phyloP scores from a whole-genome alignment of 1,139 yeast species.

The Zygosaccharomyces pseudobailii region DNA sequence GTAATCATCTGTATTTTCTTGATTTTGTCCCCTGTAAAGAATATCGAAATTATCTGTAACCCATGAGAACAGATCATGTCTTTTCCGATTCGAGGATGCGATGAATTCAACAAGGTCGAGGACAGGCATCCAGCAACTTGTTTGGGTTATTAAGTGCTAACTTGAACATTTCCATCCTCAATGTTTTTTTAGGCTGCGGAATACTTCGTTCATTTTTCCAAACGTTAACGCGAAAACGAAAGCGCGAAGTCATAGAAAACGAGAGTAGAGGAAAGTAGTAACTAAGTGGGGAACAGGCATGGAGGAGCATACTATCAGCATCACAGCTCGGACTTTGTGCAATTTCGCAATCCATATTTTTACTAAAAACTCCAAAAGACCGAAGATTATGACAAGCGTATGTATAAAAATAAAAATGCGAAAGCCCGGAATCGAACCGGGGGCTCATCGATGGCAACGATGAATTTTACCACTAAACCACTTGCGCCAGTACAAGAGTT shows the following conservation, averaged over 20 bases:
- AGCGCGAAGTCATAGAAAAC: not conserved
- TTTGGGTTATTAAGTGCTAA: not conserved
- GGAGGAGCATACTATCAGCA: no score
- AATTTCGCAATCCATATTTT: no score
- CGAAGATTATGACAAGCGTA: no score
- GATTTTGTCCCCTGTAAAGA: conserved; percentile 6
- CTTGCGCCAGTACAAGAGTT: not conserved
- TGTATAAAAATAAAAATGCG: not conserved
- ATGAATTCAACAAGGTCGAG: conserved; percentile 3
- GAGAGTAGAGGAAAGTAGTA: not conserved
- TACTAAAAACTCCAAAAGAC: no score
- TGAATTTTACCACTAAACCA: conserved; percentile 8
- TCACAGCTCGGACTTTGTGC: not conserved
- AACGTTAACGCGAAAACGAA: not conserved
- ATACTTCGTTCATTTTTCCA: not conserved
- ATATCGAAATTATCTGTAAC: conserved; percentile 15
- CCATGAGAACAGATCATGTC: conserved; percentile 23
- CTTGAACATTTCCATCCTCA: not conserved
- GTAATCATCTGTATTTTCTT: conserved; percentile 2
- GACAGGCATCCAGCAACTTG: not conserved
- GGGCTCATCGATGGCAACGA: conserved; percentile 8
- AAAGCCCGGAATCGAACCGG: conserved; percentile 8
- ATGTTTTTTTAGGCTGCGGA: not conserved
- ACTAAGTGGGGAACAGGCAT: no score
- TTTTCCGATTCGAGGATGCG: conserved; percentile 10